Conservation (phyloP, 192 early-diverging fungal genomes). For the Coemansia sp. region DNA sequence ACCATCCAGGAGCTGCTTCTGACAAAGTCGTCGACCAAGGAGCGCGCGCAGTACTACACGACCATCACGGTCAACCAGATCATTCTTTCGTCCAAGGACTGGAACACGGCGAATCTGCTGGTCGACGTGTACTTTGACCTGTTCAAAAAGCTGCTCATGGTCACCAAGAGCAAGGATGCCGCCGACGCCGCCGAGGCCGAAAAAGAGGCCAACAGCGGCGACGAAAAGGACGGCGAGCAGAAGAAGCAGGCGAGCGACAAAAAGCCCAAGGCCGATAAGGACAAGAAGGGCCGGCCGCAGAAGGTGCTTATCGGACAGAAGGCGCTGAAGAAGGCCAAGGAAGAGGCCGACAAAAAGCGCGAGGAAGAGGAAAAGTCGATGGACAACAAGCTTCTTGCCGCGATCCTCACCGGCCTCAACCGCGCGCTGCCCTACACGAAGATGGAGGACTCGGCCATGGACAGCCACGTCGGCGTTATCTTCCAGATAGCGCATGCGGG, state of each 20-base stretch:
- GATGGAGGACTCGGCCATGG: conserved; percentile 73
- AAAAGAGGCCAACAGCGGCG: conserved; percentile 55
- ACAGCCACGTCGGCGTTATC: conserved; percentile 81
- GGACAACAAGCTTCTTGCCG: conserved; percentile 80
- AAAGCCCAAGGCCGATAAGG: conserved; percentile 15
- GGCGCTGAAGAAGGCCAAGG: conserved; percentile 50
- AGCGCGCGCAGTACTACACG: conserved; percentile 87
- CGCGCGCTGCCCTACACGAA: conserved; percentile 90
- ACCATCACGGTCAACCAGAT: conserved; percentile 91
- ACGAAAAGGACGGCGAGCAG: conserved; percentile 42
- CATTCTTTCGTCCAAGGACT: conserved; percentile 73
- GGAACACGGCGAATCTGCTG: conserved; percentile 74
- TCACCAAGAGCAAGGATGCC: conserved; percentile 52
- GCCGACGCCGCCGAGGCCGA: conserved; percentile 55
- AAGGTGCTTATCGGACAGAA: conserved; percentile 51
- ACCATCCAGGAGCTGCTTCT: conserved; percentile 87
- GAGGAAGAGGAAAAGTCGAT: conserved; percentile 48
- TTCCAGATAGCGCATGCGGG: conserved; percentile 87
- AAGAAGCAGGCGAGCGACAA: conserved; percentile 22
- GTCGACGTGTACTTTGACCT: conserved; percentile 89
- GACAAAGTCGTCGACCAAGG: conserved; percentile 61
- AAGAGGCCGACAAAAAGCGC: conserved; percentile 46
- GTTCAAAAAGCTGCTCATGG: conserved; percentile 77
- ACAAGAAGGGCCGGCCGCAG: conserved; percentile 3
- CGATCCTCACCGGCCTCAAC: conserved; percentile 90